Evolutionary conservation across 768 basidiomycete species (phyloP), one percentile per base, ranked within the genome.

Genomic region (Phallus indusiatus): DNA sequence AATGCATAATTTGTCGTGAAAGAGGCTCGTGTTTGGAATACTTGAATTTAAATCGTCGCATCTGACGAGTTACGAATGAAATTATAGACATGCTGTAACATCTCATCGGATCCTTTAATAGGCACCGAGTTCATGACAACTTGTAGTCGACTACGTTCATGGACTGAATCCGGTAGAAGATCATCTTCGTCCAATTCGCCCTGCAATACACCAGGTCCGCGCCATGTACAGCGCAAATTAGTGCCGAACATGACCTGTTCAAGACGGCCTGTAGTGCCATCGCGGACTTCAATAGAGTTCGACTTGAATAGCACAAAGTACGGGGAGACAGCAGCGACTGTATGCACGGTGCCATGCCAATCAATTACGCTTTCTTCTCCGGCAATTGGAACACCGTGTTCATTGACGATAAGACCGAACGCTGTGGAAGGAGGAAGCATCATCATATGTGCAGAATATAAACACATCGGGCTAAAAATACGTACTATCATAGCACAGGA

Each of bases 271-370:
- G 57, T 51, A 18, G 6, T 20, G 11, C 57, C 57, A n/a, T 22
- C 36, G 1, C 57, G 24, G n/a, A 59, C 50, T n/a, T 59, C 57
- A 20, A 59, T 59, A 7, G 57, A 59, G 33, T 51, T 48, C 17
- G 57, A 35, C 20, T 59, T 59, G 57, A 59, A 59, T 14, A 59
- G 49, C 16, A 59, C 57, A 20, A 59, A 36, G 49, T 59, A 59
- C 1, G 57, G 57, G 14, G 57, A 21, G 34, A 53, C 50, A 2
- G 57, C n/a, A 14, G 37, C 49, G 33, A 59, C 57, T 2, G 57
- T 51, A 42, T 17, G 24, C 5, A 59, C 57, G 7, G 33, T 36
- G 24, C 57, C 57, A n/a, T 59, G 57, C 57, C 57, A 59, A 5
- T 59, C 57, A 51, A 59, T 59, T n/a, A 56, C 20, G 36, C 20